phyloP scores from a whole-genome alignment of 345 rosid genomes.

The Arabis hirsuta region DNA sequence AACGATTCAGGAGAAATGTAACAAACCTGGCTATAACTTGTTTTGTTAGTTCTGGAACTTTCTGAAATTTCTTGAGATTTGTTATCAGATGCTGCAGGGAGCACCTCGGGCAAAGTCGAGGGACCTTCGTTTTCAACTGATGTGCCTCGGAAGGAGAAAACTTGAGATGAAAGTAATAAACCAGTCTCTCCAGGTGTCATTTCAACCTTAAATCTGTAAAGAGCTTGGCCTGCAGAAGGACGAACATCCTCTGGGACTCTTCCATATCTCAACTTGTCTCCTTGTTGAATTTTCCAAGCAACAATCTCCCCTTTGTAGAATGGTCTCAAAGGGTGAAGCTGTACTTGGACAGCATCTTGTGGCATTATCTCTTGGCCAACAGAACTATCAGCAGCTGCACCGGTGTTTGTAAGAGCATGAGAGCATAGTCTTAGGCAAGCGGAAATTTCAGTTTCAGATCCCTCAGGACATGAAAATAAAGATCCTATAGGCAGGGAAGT shows the following conservation, averaged over 20 bases:
- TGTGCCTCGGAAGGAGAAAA: slow-evolving; percentile 84
- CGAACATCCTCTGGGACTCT: slow-evolving; percentile 90
- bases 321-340: slow-evolving; percentile 90
- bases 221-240: slow-evolving; percentile 90
- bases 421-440: slow-evolving; percentile 64
- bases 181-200: slow-evolving; percentile 63
- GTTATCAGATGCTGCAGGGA: slow-evolving; percentile 37
- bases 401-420: slow-evolving; percentile 54
- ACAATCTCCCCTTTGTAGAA: slow-evolving; percentile 92
- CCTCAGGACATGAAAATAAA: slow-evolving; percentile 75
- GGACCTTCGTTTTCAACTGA: slow-evolving; percentile 57
- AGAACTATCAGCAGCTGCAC: slow-evolving; percentile 49
- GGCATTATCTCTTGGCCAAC: slow-evolving; percentile 80
- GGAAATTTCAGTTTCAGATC: slow-evolving; percentile 68
- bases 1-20: slow-evolving; percentile 13
- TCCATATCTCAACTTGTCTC: slow-evolving; percentile 90
- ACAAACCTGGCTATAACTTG: slow-evolving; percentile 68
- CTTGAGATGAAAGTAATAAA: slow-evolving; percentile 83
- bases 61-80: slow-evolving; percentile 48
- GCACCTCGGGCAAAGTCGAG: slow-evolving; percentile 44
- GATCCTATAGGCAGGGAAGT: slow-evolving; percentile 71
- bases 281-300: slow-evolving; percentile 79
- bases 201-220: slow-evolving; percentile 87
- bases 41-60: slow-evolving; percentile 55
- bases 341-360: slow-evolving; percentile 83